Percentiles rank a stretch among this genome's conserved stretches.
phyloP scores from a whole-genome alignment of 1,284 basidiomycete species.

The Tylopilus sp. region DNA sequence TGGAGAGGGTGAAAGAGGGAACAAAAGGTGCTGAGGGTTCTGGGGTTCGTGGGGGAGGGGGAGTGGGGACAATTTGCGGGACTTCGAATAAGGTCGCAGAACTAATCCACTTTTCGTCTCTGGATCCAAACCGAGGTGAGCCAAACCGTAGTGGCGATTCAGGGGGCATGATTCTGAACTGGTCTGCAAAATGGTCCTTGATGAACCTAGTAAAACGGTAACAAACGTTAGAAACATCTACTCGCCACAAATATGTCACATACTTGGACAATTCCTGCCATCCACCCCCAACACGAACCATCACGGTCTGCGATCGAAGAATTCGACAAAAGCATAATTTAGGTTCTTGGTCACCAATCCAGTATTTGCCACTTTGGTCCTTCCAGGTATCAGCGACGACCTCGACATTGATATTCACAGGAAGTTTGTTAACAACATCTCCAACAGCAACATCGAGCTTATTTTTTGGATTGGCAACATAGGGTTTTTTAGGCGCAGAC shows the following conservation, averaged over 20 bases:
- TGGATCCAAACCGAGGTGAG: conserved; percentile 38
- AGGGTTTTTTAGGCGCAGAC: conserved; percentile 53
- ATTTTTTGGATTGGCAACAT: conserved; percentile 82
- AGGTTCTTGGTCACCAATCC: conserved; percentile 87
- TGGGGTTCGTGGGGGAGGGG: conserved; percentile 61
- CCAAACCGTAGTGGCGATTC: conserved; percentile 50
- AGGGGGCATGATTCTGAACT: conserved; percentile 59
- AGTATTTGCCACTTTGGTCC: conserved; percentile 91
- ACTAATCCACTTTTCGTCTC: conserved; percentile 78
- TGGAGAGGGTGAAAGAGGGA: conserved; percentile 49
- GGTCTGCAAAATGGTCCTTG: conserved; percentile 78
- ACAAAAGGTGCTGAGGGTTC: conserved; percentile 51
- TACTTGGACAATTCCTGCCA: conserved; percentile 89
- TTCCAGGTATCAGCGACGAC: conserved; percentile 82
- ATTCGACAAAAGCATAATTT: conserved; percentile 91
- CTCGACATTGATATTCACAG: conserved; percentile 81
- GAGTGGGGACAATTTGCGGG: conserved; percentile 42
- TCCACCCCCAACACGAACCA: conserved; percentile 94
- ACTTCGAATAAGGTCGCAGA: conserved; percentile 65
- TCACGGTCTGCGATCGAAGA: conserved; percentile 86
- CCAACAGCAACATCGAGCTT: conserved; percentile 91
- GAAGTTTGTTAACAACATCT: conserved; percentile 83
- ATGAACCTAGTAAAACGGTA: conserved; percentile 61
- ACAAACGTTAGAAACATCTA: not conserved
- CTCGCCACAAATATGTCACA: conserved; percentile 27